phyloP scores from a whole-genome alignment of 2,329 filamentous ascomycete species.

The Aureobasidium mangrovei region DNA sequence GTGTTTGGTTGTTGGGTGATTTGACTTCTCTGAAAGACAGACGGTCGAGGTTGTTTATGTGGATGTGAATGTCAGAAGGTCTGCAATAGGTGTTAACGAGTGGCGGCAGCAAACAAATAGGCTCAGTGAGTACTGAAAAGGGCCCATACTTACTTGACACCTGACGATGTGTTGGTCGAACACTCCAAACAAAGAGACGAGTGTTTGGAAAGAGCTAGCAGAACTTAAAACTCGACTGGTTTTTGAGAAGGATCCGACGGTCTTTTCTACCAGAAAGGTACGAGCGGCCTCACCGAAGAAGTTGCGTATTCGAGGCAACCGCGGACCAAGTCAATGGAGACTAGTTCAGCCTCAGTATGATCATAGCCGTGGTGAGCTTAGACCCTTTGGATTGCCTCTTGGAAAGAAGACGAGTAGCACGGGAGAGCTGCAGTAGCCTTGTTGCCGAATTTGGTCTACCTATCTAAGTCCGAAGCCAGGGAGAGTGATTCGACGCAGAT shows the following conservation, averaged over 20 bases:
- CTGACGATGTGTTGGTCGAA: not conserved
- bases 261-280: conserved; percentile 13
- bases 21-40: not conserved
- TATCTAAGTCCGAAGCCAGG: conserved; percentile 13
- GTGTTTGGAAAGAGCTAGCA: not conserved
- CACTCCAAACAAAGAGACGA: conserved; percentile 1
- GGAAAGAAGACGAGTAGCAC: conserved; percentile 7
- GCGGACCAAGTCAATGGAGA: conserved; percentile 6
- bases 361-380: conserved; percentile 10
- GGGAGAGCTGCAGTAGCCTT: conserved; percentile 14
- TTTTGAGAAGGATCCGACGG: conserved; percentile 9
- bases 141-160: not conserved
- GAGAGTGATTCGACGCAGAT: conserved; percentile 12
- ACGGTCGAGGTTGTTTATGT: no score
- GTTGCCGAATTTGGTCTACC: conserved; percentile 10
- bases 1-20: not conserved
- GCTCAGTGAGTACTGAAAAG: not conserved
- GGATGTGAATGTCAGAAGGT: no score
- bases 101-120: not conserved
- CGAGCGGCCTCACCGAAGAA: conserved; percentile 9
- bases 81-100: not conserved
- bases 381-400: conserved; percentile 6
- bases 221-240: conserved; percentile 3
- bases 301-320: conserved; percentile 14
- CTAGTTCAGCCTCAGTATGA: conserved; percentile 14